Evolutionary conservation across 371 early-diverging fungal species (phyloP).

Genomic region (Basidiobolus heterosporus): DNA sequence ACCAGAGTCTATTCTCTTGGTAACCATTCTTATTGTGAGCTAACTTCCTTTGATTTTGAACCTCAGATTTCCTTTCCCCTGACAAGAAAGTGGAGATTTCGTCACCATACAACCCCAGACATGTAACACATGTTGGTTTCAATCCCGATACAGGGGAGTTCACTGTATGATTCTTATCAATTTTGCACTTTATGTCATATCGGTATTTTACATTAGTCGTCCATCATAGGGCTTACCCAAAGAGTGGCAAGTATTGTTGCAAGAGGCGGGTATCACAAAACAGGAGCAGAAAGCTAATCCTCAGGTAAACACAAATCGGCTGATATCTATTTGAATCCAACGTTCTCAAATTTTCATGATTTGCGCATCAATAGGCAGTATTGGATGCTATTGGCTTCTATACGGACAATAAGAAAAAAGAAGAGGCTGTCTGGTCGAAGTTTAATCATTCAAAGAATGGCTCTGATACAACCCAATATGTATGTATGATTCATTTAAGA

Average conservation of each 20-base stretch:
- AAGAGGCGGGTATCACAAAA: conserved; percentile 84
- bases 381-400: conserved; percentile 90
- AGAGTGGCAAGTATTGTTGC: conserved; percentile 82
- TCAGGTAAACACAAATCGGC: conserved; percentile 30
- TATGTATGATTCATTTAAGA: background rate
- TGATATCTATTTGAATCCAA: too few species aligned
- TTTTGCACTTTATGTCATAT: background rate
- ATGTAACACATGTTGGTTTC: conserved; percentile 88
- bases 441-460: conserved; percentile 24
- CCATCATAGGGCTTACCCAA: conserved; percentile 73
- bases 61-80: conserved; percentile 30
- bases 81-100: conserved; percentile 80
- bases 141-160: conserved; percentile 83
- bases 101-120: conserved; percentile 88
- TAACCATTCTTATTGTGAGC: too few species aligned
- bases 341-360: background rate
- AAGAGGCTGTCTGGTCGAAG: conserved; percentile 77
- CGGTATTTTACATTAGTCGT: background rate
- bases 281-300: conserved; percentile 89
- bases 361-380: conserved; percentile 53
- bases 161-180: conserved; percentile 28
- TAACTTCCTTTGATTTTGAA: conserved; percentile 4
- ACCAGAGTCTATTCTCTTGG: background rate
- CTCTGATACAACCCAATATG: conserved; percentile 9
- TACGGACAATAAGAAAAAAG: conserved; percentile 46